Conservation (phyloP, 306 rosid genomes). For the Cucurbita pepo region DNA sequence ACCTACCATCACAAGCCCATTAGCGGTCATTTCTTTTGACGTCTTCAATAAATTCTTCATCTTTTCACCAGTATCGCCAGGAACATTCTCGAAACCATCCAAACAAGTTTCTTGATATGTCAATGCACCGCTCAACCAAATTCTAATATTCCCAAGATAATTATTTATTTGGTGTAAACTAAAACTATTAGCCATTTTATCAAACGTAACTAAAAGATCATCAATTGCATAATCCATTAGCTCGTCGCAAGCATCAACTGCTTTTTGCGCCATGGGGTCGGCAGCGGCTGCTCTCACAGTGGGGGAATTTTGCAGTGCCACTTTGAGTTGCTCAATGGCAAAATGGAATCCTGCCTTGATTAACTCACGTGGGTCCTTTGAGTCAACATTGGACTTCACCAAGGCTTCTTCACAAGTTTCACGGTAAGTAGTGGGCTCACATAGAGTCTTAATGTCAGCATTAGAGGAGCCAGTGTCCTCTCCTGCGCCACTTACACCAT, state of each 20-base stretch:
- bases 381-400: background rate
- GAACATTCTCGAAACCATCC: conserved; percentile 27
- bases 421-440: background rate
- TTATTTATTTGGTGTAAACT: background rate
- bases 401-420: background rate
- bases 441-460: background rate
- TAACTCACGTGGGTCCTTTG: background rate
- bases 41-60: conserved; percentile 19
- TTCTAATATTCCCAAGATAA: too few relatives aligned
- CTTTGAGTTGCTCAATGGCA: conserved; percentile 13
- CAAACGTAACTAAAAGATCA: conserved; percentile 11
- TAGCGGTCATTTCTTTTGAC: conserved; percentile 20
- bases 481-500: background rate
- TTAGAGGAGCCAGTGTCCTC: background rate
- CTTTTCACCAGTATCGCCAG: conserved; percentile 14
- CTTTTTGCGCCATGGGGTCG: conserved; percentile 34
- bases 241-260: conserved; percentile 40
- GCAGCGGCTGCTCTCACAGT: conserved; percentile 17
- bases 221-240: conserved; percentile 39
- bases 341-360: conserved; percentile 14
- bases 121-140: conserved; percentile 31
- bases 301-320: conserved; percentile 15
- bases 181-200: background rate
- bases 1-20: conserved; percentile 20
- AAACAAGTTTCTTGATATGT: conserved; percentile 24